phyloP scores from a whole-genome alignment of 768 basidiomycete species.

The Mycena venus region DNA sequence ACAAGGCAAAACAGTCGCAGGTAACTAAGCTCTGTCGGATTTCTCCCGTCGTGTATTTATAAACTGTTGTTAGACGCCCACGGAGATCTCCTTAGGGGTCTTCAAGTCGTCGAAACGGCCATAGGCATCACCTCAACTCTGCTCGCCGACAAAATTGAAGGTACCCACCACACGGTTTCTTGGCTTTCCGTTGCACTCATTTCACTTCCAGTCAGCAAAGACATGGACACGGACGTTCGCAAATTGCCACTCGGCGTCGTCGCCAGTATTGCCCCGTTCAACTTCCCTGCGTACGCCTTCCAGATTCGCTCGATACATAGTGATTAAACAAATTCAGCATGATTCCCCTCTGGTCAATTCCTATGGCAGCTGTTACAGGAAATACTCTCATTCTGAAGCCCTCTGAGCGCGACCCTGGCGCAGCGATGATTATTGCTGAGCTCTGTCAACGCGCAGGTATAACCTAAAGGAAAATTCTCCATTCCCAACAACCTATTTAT shows the following conservation, averaged over 20 bases:
- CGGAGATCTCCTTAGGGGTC: conserved; percentile 92
- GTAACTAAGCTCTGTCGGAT: conserved; percentile 47
- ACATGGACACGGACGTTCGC: conserved; percentile 95
- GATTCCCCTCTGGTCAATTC: conserved; percentile 98
- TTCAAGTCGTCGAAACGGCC: conserved; percentile 90
- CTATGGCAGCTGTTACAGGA: conserved; percentile 89
- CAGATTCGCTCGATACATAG: not conserved
- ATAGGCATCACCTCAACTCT: conserved; percentile 85
- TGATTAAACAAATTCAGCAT: conserved; percentile 62
- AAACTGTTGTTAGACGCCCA: conserved; percentile 77
- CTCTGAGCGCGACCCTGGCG: conserved; percentile 96
- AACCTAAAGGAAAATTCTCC: not conserved
- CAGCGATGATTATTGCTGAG: conserved; percentile 98
- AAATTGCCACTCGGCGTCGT: conserved; percentile 90
- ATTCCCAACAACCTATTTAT: not conserved
- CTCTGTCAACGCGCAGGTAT: conserved; percentile 87
- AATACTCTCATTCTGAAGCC: conserved; percentile 97
- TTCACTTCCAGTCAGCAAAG: conserved; percentile 77
- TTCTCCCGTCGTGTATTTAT: not conserved
- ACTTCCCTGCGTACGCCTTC: conserved; percentile 83
- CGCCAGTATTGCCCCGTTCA: conserved; percentile 89
- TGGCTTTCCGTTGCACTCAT: conserved; percentile 5
- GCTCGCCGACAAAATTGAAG: conserved; percentile 94
- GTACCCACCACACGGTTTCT: conserved; percentile 51
- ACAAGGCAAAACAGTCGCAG: conserved; percentile 94